Base-by-base conservation (phyloP, 2,329 filamentous ascomycete genomes). In the Curvularia eragrostidis region DNA sequence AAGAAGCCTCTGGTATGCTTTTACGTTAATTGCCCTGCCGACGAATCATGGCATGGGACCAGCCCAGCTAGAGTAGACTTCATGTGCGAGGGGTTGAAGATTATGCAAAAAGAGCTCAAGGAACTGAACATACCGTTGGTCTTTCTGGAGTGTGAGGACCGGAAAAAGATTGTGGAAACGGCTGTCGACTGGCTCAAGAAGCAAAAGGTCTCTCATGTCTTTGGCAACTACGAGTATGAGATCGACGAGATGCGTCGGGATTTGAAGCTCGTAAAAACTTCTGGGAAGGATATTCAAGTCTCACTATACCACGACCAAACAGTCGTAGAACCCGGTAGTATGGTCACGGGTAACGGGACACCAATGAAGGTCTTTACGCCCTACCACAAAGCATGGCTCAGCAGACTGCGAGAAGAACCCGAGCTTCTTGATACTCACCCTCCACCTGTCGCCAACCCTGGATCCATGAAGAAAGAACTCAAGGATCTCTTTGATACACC, bases 341-440 rank as follows among this genome's bases (percentile, higher is more conserved):
- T 84, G 61, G 65, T 63, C 1, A 81, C 77, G 0, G 75, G 77
- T 1, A 68, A 48, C 10, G 81, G 80, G 3, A 80, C 76, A 30
- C 81, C 82, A 0, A 80, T 80, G 73, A 83, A 83, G 55, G 80
- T 83, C 10, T 84, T 83, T 69, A 82, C 80, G 0, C 82, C 81
- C 0, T 84, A 83, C 56, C 80, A 82, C 59, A 78, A 76, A 51
- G 69, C 72, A 0, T 84, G 82, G 82, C 73, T 83, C 0, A 69
- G 66, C 5, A 73, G 78, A 21, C 70, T 82, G 28, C 80, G 79
- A 53, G 60, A 71, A 1, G 69, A 81, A 32, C 79, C 80, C 0
- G 68, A 72, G 30, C 72, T 83, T 2, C 71, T 83, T 12, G 78
- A 83, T 50, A 76, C 75, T 3, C 71, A 76, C 2, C 76, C 77